Conservation (phyloP, 192 early-diverging fungal genomes). For the Entophlyctis helioformis region DNA sequence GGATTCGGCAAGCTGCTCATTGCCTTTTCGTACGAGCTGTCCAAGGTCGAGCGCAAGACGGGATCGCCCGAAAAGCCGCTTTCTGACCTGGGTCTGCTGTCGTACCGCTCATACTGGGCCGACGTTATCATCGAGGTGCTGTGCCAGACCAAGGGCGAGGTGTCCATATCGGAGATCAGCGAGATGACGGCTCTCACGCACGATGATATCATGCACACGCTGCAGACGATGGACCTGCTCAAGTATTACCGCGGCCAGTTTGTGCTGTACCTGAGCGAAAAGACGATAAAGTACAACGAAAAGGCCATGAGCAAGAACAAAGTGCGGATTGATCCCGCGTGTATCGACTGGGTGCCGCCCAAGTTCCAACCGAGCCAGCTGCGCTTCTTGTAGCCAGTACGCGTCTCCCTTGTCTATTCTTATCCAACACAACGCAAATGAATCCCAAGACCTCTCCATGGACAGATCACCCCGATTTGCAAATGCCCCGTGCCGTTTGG, state of each 20-base stretch:
- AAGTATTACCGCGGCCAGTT: constrained; percentile 86
- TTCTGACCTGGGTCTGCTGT: constrained; percentile 88
- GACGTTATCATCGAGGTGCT: constrained; percentile 75
- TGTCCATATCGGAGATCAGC: constrained; percentile 83
- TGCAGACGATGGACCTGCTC: constrained; percentile 78
- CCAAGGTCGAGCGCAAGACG: constrained; percentile 81
- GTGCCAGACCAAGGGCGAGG: constrained; percentile 57
- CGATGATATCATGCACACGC: constrained; percentile 83
- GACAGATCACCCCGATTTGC: no score
- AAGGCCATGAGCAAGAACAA: constrained; percentile 66
- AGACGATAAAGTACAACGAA: constrained; percentile 70
- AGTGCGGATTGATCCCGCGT: constrained; percentile 66
- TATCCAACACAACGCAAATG: no score
- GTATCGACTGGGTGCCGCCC: constrained; percentile 39
- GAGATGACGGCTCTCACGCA: constrained; percentile 73
- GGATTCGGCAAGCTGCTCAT: constrained; percentile 93
- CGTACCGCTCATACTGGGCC: constrained; percentile 93
- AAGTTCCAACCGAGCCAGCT: constrained; percentile 36
- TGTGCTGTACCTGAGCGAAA: constrained; percentile 78
- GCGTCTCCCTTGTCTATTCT: no score
- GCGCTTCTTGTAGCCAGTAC: constrained; percentile 22
- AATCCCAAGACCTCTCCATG: no score
- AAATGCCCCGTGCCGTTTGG: no score
- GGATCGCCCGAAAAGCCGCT: constrained; percentile 98
- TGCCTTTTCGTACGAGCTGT: constrained; percentile 93